Conservation (phyloP, 371 early-diverging fungal genomes). For the Modicella reniformis region DNA sequence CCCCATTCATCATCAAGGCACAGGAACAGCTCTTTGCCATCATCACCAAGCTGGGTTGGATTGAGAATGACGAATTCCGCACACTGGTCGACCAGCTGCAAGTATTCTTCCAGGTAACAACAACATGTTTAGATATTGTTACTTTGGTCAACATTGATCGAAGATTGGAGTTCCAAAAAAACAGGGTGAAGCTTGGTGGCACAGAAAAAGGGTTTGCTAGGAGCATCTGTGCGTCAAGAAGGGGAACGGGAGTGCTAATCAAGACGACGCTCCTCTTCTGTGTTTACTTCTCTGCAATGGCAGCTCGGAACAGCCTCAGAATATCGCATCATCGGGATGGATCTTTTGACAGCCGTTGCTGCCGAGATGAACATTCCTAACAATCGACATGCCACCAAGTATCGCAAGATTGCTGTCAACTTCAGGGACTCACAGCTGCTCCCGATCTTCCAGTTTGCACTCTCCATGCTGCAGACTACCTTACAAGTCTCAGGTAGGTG, state of each 20-base stretch:
- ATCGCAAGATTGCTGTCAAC: conserved; percentile 71
- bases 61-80: conserved; percentile 79
- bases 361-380: conserved; percentile 71
- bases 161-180: too few relatives aligned
- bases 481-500: conserved; percentile 27
- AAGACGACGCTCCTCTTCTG: too few relatives aligned
- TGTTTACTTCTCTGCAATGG: background rate
- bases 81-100: conserved; percentile 71
- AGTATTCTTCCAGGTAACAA: conserved; percentile 73
- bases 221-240: conserved; percentile 11
- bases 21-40: conserved; percentile 77
- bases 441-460: conserved; percentile 75
- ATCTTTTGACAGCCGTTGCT: conserved; percentile 67
- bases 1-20: conserved; percentile 75
- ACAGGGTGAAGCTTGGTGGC: background rate
- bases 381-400: conserved; percentile 65
- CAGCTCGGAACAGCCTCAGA: conserved; percentile 62
- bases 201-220: background rate
- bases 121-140: too few relatives aligned
- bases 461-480: conserved; percentile 61
- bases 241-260: too few relatives aligned
- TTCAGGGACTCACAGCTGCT: conserved; percentile 85
- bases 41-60: conserved; percentile 86
- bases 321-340: conserved; percentile 75
- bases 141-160: too few relatives aligned